Evolutionary conservation across 2,329 filamentous ascomycete genomes (phyloP), one percentile per base, ranked within the genome.

Genomic region (Atkinsonella texensis): DNA sequence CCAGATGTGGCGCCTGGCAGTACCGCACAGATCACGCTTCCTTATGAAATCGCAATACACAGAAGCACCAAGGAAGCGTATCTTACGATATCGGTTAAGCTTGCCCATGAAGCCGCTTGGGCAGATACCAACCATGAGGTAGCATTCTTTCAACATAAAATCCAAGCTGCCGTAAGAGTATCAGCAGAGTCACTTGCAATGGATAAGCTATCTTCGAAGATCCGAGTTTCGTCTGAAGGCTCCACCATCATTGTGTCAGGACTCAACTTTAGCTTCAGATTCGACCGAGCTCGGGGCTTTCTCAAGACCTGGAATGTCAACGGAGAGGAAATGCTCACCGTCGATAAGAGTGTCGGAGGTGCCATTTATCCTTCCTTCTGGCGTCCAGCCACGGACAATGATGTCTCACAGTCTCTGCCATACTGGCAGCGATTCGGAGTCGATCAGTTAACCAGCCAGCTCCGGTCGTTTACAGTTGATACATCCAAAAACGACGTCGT

Each of bases 331-430:
- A 54, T 76, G 0, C 61, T 76, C 11, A 64, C 59, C 8, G 48
- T 58, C 0, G 63, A 69, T 46, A 65, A 71, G 0, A 60, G 55
- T 38, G 66, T 65, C 3, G 57, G 63, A 8, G 63, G 65, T 3
- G 71, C 69, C 20, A 62, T 74, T 15, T 58, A 63, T 9, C 71
- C 77, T 1, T 68, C 71, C 6, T 79, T 85, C 65, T 85, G 80
- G 74, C 78, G 82, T 4, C 77, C 82, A 0, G 74, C 75, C 13
- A 85, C 81, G 0, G 79, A 86, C 13, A 86, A 86, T 58, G 83
- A 86, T 58, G 67, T 69, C 0, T 72, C 76, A 0, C 60, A 65
- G 15, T 75, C 78, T 11, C 70, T 76, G 3, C 73, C 71, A 5
- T 78, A 83, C 56, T 85, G 82, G 81, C 66, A 72, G 44, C 68